Conservation (phyloP, 2,329 filamentous ascomycete species). For the Penicillium corylophilum region DNA sequence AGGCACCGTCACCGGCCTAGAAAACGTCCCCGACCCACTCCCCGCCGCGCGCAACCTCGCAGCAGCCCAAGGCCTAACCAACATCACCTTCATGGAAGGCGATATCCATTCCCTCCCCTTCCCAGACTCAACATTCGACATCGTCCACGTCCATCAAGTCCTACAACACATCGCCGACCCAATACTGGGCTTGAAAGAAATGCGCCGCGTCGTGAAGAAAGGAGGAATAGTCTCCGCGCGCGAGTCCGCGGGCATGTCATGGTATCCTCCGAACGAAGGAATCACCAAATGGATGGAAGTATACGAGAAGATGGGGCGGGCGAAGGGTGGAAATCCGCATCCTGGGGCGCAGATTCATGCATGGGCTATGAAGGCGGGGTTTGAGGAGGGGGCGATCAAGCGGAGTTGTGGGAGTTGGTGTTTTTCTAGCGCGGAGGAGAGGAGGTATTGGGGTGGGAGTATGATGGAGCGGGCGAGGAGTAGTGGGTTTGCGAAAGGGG, state of each 20-base stretch:
- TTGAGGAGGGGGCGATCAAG: conserved; percentile 22
- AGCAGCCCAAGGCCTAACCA: conserved; percentile 27
- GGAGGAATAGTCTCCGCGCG: conserved; percentile 54
- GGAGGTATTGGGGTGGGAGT: conserved; percentile 36
- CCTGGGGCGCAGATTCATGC: conserved; percentile 31
- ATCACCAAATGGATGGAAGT: conserved; percentile 27
- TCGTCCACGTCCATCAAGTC: conserved; percentile 61
- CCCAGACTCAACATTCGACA: conserved; percentile 53
- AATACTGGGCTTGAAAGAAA: conserved; percentile 52
- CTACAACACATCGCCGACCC: conserved; percentile 57
- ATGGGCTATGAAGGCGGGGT: conserved; percentile 39
- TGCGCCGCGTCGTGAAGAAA: conserved; percentile 54
- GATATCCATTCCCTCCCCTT: conserved; percentile 45
- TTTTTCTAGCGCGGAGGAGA: conserved; percentile 33
- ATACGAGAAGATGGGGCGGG: conserved; percentile 19
- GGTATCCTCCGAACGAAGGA: conserved; percentile 33
- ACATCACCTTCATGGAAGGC: conserved; percentile 37
- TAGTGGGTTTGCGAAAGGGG: conserved; percentile 30
- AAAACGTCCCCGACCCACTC: conserved; percentile 33
- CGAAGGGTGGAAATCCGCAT: conserved; percentile 30
- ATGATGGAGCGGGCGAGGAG: conserved; percentile 32
- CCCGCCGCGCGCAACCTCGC: conserved; percentile 35
- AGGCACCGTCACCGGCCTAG: conserved; percentile 42
- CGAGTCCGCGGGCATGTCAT: conserved; percentile 38
- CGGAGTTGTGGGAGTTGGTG: conserved; percentile 38